A percentile compares a stretch with the other conserved stretches of the same genome.
Conservation (phyloP, 2,329 filamentous ascomycete species). For the Cercospora beticola region DNA sequence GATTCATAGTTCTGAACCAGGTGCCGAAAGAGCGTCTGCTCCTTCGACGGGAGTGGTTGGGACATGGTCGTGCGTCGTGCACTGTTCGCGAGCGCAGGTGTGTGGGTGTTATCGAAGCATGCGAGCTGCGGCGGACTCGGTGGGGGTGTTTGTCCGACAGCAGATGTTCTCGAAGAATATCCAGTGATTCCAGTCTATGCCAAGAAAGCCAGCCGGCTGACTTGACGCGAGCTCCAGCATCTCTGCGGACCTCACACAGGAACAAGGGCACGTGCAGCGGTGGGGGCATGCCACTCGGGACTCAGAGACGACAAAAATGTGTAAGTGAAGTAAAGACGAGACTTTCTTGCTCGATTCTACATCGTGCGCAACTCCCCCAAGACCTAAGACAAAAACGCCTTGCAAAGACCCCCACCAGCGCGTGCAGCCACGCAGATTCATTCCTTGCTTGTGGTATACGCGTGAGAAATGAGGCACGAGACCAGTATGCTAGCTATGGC, state of each 20-base stretch:
- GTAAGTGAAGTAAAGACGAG: constrained; percentile 17
- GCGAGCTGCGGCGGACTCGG: constrained; percentile 1
- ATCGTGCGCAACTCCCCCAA: constrained; percentile 19
- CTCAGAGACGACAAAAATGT: not conserved
- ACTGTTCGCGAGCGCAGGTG: not conserved
- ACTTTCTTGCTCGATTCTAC: constrained; percentile 24
- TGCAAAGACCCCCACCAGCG: constrained; percentile 20
- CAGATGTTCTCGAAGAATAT: not conserved
- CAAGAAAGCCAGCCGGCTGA: not conserved
- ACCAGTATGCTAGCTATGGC: constrained; percentile 26
- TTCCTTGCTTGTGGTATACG: constrained; percentile 7
- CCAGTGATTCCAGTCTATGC: not conserved
- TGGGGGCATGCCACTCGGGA: not conserved
- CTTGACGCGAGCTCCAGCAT: not conserved
- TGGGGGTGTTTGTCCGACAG: not conserved
- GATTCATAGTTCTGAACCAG: constrained; percentile 96
- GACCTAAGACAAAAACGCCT: constrained; percentile 19
- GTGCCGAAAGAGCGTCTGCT: constrained; percentile 89
- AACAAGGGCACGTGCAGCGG: not conserved
- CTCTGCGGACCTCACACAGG: not conserved
- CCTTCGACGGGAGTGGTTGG: constrained; percentile 68
- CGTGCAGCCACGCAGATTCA: not conserved
- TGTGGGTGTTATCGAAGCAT: constrained; percentile 13
- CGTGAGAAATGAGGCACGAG: constrained; percentile 25
- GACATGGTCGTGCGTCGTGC: constrained; percentile 19